A percentile compares a stretch with the other conserved stretches of the same genome.
phyloP scores from a whole-genome alignment of 2,329 filamentous ascomycete species.

The Ascochyta clinopodiicola region DNA sequence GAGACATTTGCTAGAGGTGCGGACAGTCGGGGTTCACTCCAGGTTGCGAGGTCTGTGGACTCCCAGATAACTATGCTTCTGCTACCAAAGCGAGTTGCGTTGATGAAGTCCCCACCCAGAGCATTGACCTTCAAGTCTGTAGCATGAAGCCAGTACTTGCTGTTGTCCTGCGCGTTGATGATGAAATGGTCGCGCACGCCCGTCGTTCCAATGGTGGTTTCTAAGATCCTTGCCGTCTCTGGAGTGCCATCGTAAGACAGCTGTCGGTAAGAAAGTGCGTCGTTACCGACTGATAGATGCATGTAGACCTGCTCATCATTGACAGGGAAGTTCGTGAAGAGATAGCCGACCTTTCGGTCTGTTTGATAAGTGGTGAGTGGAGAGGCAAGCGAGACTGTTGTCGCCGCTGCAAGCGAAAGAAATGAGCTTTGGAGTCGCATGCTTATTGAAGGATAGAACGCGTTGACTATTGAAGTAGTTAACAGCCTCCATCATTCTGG shows the following conservation, averaged over 20 bases:
- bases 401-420: not conserved
- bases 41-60: constrained; percentile 8
- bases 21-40: constrained; percentile 10
- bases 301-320: constrained; percentile 16
- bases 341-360: constrained; percentile 11
- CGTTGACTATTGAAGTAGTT: too few relatives aligned
- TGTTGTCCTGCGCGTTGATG: constrained; percentile 5
- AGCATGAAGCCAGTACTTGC: constrained; percentile 15
- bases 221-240: constrained; percentile 6
- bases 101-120: constrained; percentile 13
- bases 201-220: constrained; percentile 4
- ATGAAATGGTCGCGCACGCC: constrained; percentile 15
- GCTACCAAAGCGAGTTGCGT: constrained; percentile 14
- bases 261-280: constrained; percentile 8
- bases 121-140: constrained; percentile 13
- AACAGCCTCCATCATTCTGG: not conserved
- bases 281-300: constrained; percentile 12
- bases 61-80: constrained; percentile 16
- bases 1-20: constrained; percentile 8
- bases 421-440: constrained; percentile 1
- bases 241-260: constrained; percentile 10
- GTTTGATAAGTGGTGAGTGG: constrained; percentile 6
- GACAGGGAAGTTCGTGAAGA: constrained; percentile 12
- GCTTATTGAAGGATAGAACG: not conserved
- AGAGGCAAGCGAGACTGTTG: not conserved